These are phyloP conservation scores for Emericellopsis cladophorae DNA, from an alignment of 2,329 filamentous ascomycete species.

Conservation along the genomic window DNA sequence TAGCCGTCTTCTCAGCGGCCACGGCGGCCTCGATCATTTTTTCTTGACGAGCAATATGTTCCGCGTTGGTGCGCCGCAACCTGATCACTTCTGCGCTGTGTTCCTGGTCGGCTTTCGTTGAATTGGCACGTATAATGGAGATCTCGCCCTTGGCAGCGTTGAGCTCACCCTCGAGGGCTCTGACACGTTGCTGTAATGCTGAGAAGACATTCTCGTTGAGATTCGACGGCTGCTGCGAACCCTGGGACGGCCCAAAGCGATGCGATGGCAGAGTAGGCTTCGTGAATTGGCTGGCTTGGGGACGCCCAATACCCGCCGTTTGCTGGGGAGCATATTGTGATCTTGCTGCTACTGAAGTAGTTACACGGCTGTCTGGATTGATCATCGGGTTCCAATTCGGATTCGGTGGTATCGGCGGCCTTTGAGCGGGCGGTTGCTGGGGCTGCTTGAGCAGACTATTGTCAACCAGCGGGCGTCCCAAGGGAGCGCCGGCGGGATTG, in stretches of 20 bases:
- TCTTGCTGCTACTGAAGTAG: conserved; percentile 1
- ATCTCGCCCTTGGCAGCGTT: conserved; percentile 57
- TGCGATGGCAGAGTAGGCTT: conserved; percentile 16
- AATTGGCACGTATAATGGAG: conserved; percentile 61
- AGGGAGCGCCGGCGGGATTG: conserved; percentile 29
- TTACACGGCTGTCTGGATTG: conserved; percentile 10
- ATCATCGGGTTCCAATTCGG: conserved; percentile 23
- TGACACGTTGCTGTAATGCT: conserved; percentile 38
- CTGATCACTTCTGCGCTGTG: conserved; percentile 50
- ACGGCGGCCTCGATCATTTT: conserved; percentile 51
- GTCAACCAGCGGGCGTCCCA: conserved; percentile 21
- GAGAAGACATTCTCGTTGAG: conserved; percentile 19
- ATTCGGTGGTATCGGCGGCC: conserved; percentile 4
- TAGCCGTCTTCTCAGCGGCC: conserved; percentile 50
- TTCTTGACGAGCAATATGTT: conserved; percentile 51
- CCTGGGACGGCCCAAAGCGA: conserved; percentile 3
- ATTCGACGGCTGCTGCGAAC: background rate
- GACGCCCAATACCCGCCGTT: conserved; percentile 11
- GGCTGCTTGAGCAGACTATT: conserved; percentile 20
- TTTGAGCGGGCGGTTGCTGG: conserved; percentile 7
- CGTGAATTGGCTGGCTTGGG: conserved; percentile 27
- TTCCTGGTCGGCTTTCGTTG: conserved; percentile 46
- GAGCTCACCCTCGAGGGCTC: conserved; percentile 41
- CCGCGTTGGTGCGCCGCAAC: conserved; percentile 49
- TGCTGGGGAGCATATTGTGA: conserved; percentile 10